phyloP scores from a whole-genome alignment of 768 basidiomycete species.

The Lactifluus volemus region DNA sequence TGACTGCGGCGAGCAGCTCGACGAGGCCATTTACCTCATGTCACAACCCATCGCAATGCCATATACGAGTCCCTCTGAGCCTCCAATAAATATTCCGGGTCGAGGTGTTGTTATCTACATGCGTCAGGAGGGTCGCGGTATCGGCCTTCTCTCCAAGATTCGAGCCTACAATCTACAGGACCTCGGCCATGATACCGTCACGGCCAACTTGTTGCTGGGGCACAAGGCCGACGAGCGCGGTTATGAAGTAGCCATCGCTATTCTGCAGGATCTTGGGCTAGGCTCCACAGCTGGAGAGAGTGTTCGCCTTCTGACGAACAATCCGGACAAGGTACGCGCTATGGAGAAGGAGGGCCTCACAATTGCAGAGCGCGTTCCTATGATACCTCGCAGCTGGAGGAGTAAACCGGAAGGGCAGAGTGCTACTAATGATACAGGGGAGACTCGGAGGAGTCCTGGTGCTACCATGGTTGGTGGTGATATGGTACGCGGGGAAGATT shows the following conservation, averaged over 20 bases:
- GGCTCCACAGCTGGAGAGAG: constrained; percentile 47
- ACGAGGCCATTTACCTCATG: constrained; percentile 92
- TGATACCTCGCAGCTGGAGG: constrained; percentile 90
- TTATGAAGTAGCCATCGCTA: constrained; percentile 87
- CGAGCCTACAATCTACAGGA: constrained; percentile 98
- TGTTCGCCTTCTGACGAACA: constrained; percentile 87
- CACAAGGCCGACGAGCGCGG: constrained; percentile 90
- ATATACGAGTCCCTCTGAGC: constrained; percentile 25
- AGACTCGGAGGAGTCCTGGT: constrained; percentile 37
- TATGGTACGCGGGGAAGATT: constrained; percentile 68
- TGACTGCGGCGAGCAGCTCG: constrained; percentile 97
- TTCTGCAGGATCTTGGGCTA: constrained; percentile 79
- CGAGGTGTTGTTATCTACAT: constrained; percentile 92
- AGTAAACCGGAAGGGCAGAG: constrained; percentile 25
- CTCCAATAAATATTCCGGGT: constrained; percentile 52
- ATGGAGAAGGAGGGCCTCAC: constrained; percentile 74
- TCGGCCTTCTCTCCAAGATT: constrained; percentile 92
- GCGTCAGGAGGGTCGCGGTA: constrained; percentile 95
- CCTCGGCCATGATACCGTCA: constrained; percentile 96
- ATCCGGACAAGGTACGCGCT: constrained; percentile 93
- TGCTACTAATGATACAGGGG: constrained; percentile 25
- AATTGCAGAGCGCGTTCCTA: constrained; percentile 79
- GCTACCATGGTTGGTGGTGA: constrained; percentile 78
- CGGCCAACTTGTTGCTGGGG: constrained; percentile 92
- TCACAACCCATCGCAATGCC: constrained; percentile 55